Percentiles rank a stretch among this genome's conserved stretches.
phyloP scores from a whole-genome alignment of 306 rosid species.

The Vicia villosa region DNA sequence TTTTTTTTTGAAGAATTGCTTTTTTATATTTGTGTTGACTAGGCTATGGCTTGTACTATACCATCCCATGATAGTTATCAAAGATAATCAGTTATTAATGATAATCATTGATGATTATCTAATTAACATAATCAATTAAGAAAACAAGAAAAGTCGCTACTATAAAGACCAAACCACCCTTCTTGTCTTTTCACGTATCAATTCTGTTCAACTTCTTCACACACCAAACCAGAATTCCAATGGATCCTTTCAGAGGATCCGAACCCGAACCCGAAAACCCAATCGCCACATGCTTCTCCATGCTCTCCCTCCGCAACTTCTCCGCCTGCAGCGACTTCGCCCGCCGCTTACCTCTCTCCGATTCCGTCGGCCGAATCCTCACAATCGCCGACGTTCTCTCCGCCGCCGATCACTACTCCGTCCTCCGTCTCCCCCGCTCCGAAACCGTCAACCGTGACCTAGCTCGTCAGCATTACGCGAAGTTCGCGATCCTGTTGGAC shows the following conservation, averaged over 20 bases:
- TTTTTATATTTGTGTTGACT: too few relatives aligned
- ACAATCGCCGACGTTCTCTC: conserved; percentile 55
- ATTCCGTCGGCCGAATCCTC: conserved; percentile 39
- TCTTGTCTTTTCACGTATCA: too few relatives aligned
- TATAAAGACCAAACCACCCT: conserved; percentile 35
- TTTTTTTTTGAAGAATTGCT: too few relatives aligned
- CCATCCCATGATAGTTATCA: too few relatives aligned
- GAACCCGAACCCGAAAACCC: conserved; percentile 32
- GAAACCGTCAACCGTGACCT: conserved; percentile 40
- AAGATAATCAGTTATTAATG: too few relatives aligned
- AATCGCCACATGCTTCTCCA: conserved; percentile 30
- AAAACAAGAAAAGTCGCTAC: background rate
- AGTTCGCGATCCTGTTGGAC: conserved; percentile 45
- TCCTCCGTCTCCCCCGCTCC: conserved; percentile 49
- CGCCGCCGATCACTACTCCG: conserved; percentile 46
- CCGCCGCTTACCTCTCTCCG: conserved; percentile 36
- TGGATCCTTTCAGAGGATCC: conserved; percentile 32
- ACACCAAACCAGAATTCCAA: conserved; percentile 13
- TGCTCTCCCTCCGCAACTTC: conserved; percentile 56
- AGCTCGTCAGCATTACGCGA: conserved; percentile 47
- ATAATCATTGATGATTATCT: too few relatives aligned
- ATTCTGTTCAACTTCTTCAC: conserved; percentile 3
- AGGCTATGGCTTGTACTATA: too few relatives aligned
- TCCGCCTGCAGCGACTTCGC: conserved; percentile 49
- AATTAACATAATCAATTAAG: too few relatives aligned